Base-by-base conservation (phyloP, 768 basidiomycete genomes). In the Phallus indusiatus region DNA sequence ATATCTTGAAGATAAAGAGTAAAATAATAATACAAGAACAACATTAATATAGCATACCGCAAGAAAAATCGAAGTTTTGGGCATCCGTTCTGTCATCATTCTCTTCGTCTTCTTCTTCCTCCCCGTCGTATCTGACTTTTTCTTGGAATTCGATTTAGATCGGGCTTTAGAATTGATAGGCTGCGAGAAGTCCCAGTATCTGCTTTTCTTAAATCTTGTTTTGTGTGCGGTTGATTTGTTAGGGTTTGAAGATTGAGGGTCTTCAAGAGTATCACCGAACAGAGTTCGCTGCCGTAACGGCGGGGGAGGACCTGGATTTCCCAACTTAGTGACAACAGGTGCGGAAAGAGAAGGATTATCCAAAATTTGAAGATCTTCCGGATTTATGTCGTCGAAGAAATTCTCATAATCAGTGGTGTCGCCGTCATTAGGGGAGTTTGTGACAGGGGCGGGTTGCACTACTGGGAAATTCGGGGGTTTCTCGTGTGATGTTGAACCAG, bases 111-210 rank as follows among this genome's bases (percentile, higher is more conserved):
- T 74, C 72, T 16, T 70, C 67, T 16, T 68, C 71, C 17, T 69
- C 67, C 24, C n/a, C n/a, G n/a, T n/a, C n/a, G n/a, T n/a, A n/a
- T n/a, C n/a, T n/a, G 66, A 68, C 53, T 75, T 74, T 1, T 69
- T 72, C 64, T 81, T 84, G 20, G 71, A 76, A 70, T 83, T 84
- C 7, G 76, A 76, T 68, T 82, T 85, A 28, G 28, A 28, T 28
- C 28, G 28, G 1, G 71, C 69, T 54, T 67, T 65, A 3, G 85
- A 81, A 73, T 90, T 88, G 5, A 93, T 85, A 66, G 90, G 95
- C 12, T 76, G 83, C 0, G 94, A 91, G 21, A 90, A 85, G 67
- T 98, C 93, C 96, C 96, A 99, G 48, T 77, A 75, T 74, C 95
- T 97, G 0, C 79, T 82, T 69, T 87, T 84, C 35, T 63, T 68